phyloP scores from a whole-genome alignment of 495 filamentous ascomycete species.

The Lophiotrema nucula region DNA sequence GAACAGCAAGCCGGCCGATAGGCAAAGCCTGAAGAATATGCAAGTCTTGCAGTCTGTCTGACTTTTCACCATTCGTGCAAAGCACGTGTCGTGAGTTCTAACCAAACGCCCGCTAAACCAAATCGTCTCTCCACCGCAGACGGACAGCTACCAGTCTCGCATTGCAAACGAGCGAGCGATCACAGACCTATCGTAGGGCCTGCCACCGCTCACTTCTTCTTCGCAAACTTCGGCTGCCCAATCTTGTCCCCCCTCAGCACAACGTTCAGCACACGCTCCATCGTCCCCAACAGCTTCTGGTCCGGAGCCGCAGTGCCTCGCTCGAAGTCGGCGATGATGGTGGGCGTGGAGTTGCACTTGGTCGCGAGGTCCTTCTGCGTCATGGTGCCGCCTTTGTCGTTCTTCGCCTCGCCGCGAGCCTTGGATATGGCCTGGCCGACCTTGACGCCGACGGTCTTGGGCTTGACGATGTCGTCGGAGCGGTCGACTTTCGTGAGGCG shows the following conservation, averaged over 20 bases:
- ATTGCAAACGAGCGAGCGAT: no score
- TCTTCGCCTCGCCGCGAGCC: slow-evolving; percentile 59
- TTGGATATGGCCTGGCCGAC: slow-evolving; percentile 80
- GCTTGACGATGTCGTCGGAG: slow-evolving; percentile 94
- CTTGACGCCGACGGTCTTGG: slow-evolving; percentile 76
- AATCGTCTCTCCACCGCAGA: background rate
- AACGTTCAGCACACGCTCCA: slow-evolving; percentile 84
- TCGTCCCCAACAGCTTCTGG: slow-evolving; percentile 74
- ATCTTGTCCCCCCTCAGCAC: slow-evolving; percentile 79
- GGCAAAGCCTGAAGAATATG: no score
- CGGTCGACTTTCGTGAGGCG: slow-evolving; percentile 98
- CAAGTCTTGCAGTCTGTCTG: no score
- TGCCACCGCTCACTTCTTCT: slow-evolving; percentile 57
- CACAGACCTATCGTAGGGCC: no score
- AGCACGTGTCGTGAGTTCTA: no score
- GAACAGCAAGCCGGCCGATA: no score
- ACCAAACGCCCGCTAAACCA: slow-evolving; percentile 1
- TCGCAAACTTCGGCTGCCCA: slow-evolving; percentile 70
- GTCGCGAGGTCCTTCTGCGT: slow-evolving; percentile 95
- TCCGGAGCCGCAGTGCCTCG: slow-evolving; percentile 74
- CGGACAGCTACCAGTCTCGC: no score
- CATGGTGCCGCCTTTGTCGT: slow-evolving; percentile 67
- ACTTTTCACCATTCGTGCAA: no score
- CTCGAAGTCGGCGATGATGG: slow-evolving; percentile 82
- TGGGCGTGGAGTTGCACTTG: slow-evolving; percentile 84